These are phyloP conservation scores for Hyphopichia buzzinii DNA, from an alignment of 1,139 yeast genomes.

Conservation along the genomic window DNA sequence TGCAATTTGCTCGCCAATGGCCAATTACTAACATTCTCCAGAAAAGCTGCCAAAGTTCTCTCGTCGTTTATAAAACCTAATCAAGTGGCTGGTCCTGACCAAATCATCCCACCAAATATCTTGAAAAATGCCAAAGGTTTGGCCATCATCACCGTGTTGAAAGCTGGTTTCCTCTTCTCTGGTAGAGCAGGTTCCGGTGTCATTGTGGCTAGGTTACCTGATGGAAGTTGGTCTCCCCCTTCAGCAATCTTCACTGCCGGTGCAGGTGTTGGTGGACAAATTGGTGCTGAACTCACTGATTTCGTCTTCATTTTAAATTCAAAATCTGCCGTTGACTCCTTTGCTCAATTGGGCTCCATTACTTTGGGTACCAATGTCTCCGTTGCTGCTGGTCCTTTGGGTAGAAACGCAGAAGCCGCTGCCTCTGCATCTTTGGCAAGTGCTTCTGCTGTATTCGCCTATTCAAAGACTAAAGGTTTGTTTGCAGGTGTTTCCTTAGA, in stretches of 20 bases:
- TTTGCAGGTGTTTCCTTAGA: constrained; percentile 97
- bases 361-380: constrained; percentile 95
- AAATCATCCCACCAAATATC: constrained; percentile 86
- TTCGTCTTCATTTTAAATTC: constrained; percentile 90
- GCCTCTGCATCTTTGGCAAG: constrained; percentile 89
- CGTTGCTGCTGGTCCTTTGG: constrained; percentile 97
- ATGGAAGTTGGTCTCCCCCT: constrained; percentile 98
- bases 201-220: constrained; percentile 88
- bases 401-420: constrained; percentile 97
- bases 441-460: constrained; percentile 89
- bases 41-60: constrained; percentile 93
- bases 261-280: constrained; percentile 98
- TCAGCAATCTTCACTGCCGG: constrained; percentile 95
- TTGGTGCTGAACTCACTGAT: constrained; percentile 95
- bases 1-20: too few species aligned
- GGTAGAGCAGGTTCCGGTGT: constrained; percentile 99
- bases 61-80: constrained; percentile 94
- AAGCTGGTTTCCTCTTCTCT: constrained; percentile 93
- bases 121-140: constrained; percentile 90
- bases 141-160: constrained; percentile 85
- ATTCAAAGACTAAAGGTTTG: constrained; percentile 93
- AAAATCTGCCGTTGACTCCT: constrained; percentile 85
- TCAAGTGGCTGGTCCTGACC: constrained; percentile 86
- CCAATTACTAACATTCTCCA: constrained; percentile 23
- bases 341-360: constrained; percentile 91